Base-by-base conservation (phyloP, 352 stramenopile genomes). In the Phytophthora hibernalis region DNA sequence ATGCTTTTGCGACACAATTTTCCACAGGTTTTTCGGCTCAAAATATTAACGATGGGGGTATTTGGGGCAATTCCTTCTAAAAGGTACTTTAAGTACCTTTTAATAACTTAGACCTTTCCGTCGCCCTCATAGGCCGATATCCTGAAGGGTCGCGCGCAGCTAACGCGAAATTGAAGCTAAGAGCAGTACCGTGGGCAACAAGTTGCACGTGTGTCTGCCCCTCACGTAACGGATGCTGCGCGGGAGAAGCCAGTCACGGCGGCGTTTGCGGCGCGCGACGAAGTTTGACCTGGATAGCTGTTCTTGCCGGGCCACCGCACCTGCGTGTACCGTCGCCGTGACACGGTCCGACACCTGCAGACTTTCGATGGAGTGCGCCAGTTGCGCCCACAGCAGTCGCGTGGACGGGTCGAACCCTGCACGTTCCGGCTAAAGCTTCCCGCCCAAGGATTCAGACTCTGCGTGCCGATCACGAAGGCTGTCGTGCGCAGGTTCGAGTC, bases 271-370 rank as follows among this genome's bases (percentile, higher is more conserved):
- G 35, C 72, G 74, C 31, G 76, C 79, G 56, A 84, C 71, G n/a
- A 73, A 72, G 15, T 64, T 53, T 30, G 77, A 73, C 24, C 76
- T 79, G 75, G 80, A 85, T 84, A 88, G 45, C 84, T 79, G 40
- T 77, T 85, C 37, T 68, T 72, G 44, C 79, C 79, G 0, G 68
- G 71, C 74, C 76, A 88, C 20, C 77, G 77, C 40, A 88, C 72
- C 28, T 73, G 73, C 40, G 69, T 45, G 47, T 69, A 81, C 61
- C 72, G 37, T 72, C 54, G 44, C 62, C 16, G 61, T 72, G 10
- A 22, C 31, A 10, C 65, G 49, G 40, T 88, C 72, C 1, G 18
- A 51, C 0, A 83, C 74, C 40, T 73, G 60, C 48, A 85, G 51
- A 47, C 83, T 70, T 54, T 87, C 79, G 43, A 85, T 80, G 24